These are phyloP conservation scores for Bryopsis sp. DNA, from an alignment of 139 green algal genomes.

Conservation along the genomic window DNA sequence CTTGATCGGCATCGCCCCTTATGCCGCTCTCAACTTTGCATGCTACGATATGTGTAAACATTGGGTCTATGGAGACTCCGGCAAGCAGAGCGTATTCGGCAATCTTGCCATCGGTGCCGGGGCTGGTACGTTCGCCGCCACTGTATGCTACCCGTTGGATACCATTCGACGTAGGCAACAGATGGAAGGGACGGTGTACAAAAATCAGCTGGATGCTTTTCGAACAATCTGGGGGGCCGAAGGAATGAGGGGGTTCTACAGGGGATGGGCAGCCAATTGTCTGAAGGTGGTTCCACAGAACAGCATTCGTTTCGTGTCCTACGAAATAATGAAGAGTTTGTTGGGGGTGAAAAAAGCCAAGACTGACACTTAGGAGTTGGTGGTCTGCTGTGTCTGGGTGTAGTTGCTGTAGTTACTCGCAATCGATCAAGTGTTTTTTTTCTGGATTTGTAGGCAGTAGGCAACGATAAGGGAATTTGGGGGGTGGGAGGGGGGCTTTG, in stretches of 20 bases:
- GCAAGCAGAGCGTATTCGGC: slow-evolving; percentile 39
- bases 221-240: slow-evolving; percentile 54
- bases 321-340: slow-evolving; percentile 69
- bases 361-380: slow-evolving; percentile 66
- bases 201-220: slow-evolving; percentile 56
- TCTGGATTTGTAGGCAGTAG: too few relatives aligned
- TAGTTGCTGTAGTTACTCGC: too few relatives aligned
- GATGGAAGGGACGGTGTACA: slow-evolving; percentile 79
- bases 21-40: slow-evolving; percentile 91
- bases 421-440: too few relatives aligned
- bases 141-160: slow-evolving; percentile 84
- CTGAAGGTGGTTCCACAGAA: slow-evolving; percentile 90
- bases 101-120: slow-evolving; percentile 68
- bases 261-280: slow-evolving; percentile 79
- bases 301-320: slow-evolving; percentile 77
- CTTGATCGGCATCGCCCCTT: slow-evolving; percentile 88
- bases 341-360: slow-evolving; percentile 65
- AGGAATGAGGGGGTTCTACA: slow-evolving; percentile 76
- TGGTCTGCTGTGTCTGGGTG: too few relatives aligned
- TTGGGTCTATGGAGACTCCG: slow-evolving; percentile 38
- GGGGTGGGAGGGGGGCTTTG: too few relatives aligned
- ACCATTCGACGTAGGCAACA: slow-evolving; percentile 83
- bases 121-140: slow-evolving; percentile 62
- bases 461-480: too few relatives aligned
- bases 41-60: slow-evolving; percentile 83